These are phyloP conservation scores for Solanum acaule DNA, from an alignment of 257 asterid genomes.

Conservation along the genomic window DNA sequence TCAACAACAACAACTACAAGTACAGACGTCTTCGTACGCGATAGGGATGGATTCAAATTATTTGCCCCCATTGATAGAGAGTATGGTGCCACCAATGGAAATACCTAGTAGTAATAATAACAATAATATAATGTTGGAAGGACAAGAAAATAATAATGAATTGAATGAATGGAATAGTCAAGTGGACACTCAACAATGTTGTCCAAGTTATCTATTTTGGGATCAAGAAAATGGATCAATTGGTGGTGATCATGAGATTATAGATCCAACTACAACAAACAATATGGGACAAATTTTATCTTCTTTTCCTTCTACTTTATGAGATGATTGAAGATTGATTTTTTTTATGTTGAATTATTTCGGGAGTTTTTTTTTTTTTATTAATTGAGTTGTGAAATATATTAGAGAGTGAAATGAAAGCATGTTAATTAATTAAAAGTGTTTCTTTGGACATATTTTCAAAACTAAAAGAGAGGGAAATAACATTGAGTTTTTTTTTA, in stretches of 20 bases:
- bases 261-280: conserved; percentile 22
- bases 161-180: conserved; percentile 37
- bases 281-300: conserved; percentile 30
- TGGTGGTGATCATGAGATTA: conserved; percentile 36
- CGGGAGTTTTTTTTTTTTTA: background rate
- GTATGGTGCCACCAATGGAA: conserved; percentile 33
- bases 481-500: background rate
- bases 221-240: conserved; percentile 46
- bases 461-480: background rate
- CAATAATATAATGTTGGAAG: conserved; percentile 8
- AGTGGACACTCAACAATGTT: conserved; percentile 42
- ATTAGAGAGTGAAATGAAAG: background rate
- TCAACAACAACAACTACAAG: conserved; percentile 19
- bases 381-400: conserved; percentile 5
- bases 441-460: background rate
- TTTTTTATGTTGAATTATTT: background rate
- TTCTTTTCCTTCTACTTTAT: conserved; percentile 54
- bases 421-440: background rate
- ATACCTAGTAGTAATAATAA: conserved; percentile 6
- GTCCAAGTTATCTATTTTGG: conserved; percentile 56
- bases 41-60: conserved; percentile 14
- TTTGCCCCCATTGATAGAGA: conserved; percentile 38
- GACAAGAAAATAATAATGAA: background rate
- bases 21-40: background rate
- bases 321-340: background rate